These are phyloP conservation scores for Amphicarpaea edgeworthii DNA, from an alignment of 306 rosid genomes.

Conservation along the genomic window DNA sequence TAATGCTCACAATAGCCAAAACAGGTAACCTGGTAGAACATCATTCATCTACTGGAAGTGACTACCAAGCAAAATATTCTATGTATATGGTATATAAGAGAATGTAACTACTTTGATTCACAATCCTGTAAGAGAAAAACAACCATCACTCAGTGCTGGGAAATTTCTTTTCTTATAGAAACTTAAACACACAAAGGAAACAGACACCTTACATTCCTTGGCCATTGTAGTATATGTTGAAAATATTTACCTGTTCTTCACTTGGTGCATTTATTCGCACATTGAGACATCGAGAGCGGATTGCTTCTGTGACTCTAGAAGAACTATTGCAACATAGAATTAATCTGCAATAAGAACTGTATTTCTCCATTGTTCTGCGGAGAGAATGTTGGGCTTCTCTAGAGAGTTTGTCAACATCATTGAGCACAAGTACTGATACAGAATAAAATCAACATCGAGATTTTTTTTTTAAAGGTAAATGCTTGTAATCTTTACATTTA, in stretches of 20 bases:
- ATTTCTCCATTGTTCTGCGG: slow-evolving; percentile 96
- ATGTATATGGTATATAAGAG: neutral
- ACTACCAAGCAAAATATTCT: neutral
- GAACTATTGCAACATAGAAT: slow-evolving; percentile 96
- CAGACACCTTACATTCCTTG: neutral
- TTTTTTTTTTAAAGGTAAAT: neutral
- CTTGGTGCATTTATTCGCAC: slow-evolving; percentile 84
- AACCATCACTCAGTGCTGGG: neutral
- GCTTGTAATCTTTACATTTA: neutral
- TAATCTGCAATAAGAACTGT: slow-evolving; percentile 87
- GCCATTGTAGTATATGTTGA: neutral
- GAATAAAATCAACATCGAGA: slow-evolving; percentile 42
- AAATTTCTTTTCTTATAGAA: neutral
- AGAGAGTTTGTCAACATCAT: slow-evolving; percentile 94
- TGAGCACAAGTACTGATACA: slow-evolving; percentile 78
- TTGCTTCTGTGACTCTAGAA: slow-evolving; percentile 95
- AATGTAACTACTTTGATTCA: slow-evolving; percentile 2
- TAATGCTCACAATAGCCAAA: neutral
- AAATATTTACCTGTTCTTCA: slow-evolving; percentile 73
- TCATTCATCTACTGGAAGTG: slow-evolving; percentile 14
- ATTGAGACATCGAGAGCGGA: slow-evolving; percentile 93
- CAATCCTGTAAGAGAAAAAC: neutral
- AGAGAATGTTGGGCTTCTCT: slow-evolving; percentile 97
- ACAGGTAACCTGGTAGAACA: slow-evolving; percentile 7
- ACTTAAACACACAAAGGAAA: neutral